Conservation (phyloP, 352 stramenopile species). For the Phytophthora agathidicida region DNA sequence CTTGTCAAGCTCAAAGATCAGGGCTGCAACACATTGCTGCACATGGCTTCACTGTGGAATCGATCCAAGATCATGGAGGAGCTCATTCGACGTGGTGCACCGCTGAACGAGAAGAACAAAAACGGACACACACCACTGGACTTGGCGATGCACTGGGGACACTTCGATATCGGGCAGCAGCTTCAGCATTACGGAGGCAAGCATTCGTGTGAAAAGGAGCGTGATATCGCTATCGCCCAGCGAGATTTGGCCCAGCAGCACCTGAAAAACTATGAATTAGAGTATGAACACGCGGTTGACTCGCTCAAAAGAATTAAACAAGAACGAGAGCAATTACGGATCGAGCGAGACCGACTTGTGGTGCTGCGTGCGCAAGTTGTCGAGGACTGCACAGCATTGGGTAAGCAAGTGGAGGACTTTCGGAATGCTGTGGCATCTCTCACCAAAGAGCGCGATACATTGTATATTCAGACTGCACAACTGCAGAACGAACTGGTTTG, state of each 20-base stretch:
- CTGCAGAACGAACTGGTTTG: constrained; percentile 34
- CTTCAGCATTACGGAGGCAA: constrained; percentile 66
- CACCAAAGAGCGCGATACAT: constrained; percentile 29
- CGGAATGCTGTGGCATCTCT: constrained; percentile 8
- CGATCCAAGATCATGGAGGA: constrained; percentile 54
- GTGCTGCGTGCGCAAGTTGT: constrained; percentile 21
- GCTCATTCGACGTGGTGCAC: constrained; percentile 45
- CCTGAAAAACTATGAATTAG: constrained; percentile 35
- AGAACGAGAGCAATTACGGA: constrained; percentile 54
- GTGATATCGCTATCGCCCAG: constrained; percentile 60
- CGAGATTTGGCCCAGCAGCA: constrained; percentile 50
- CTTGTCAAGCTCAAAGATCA: constrained; percentile 39
- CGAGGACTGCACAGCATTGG: constrained; percentile 16
- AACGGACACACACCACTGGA: constrained; percentile 60
- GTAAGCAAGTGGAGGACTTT: constrained; percentile 23
- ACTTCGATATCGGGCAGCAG: constrained; percentile 58
- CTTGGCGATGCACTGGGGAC: constrained; percentile 61
- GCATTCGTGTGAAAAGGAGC: constrained; percentile 62
- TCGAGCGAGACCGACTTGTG: constrained; percentile 54
- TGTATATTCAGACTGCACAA: constrained; percentile 36
- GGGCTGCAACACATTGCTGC: constrained; percentile 54
- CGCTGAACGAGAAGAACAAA: constrained; percentile 55
- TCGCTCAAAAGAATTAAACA: constrained; percentile 46
- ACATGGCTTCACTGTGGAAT: constrained; percentile 60
- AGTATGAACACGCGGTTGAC: constrained; percentile 40